Evolutionary conservation across 306 rosid genomes (phyloP).

Genomic region (Cercis canadensis): DNA sequence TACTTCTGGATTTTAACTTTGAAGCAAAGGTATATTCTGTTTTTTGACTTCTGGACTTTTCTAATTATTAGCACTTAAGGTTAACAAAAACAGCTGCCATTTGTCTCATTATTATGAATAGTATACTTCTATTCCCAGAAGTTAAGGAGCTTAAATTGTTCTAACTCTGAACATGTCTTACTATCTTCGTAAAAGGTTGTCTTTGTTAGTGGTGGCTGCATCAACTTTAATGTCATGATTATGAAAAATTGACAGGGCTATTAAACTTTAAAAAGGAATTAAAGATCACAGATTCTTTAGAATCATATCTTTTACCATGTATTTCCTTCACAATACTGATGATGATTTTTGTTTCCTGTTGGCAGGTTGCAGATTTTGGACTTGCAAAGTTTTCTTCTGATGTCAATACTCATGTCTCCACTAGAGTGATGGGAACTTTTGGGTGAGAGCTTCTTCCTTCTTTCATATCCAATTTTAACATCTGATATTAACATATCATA

Average conservation of each 20-base stretch:
- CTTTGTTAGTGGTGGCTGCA: constrained; percentile 2
- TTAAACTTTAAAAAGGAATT: neutral
- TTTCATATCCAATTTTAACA: constrained; percentile 17
- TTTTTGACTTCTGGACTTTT: neutral
- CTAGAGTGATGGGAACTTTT: constrained; percentile 98
- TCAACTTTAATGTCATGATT: constrained; percentile 9
- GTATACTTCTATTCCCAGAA: neutral
- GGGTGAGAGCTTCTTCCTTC: constrained; percentile 64
- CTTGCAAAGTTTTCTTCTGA: constrained; percentile 90
- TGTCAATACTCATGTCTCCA: constrained; percentile 88
- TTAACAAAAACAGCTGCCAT: neutral
- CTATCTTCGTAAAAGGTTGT: neutral
- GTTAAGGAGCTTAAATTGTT: constrained; percentile 3
- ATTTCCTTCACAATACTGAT: neutral
- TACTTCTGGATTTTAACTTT: constrained; percentile 88
- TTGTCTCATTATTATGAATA: neutral
- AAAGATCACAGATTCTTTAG: no score
- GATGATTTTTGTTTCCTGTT: constrained; percentile 3
- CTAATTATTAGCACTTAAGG: neutral
- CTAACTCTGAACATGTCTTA: neutral
- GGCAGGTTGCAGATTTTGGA: constrained; percentile 96
- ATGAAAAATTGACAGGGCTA: neutral
- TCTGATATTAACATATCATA: neutral
- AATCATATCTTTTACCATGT: no score
- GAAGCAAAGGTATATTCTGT: constrained; percentile 77